Evolutionary conservation across 1,139 yeast species (phyloP).

Genomic region (Kodamaea suecica): DNA sequence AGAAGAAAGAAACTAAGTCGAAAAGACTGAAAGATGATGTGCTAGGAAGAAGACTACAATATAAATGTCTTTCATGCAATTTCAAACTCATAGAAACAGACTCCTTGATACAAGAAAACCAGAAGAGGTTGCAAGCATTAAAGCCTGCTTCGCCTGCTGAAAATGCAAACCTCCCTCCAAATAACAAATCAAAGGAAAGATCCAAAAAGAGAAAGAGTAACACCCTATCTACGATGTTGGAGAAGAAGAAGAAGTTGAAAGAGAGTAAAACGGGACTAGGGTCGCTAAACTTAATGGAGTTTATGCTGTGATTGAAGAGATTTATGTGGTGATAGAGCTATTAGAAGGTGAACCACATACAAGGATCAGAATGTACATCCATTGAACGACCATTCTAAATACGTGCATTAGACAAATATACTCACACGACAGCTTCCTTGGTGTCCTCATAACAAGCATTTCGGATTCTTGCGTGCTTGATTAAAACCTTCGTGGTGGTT

Average conservation of each 20-base stretch:
- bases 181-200: constrained; percentile 8
- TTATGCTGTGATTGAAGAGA: constrained; percentile 28
- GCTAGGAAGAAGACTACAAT: constrained; percentile 19
- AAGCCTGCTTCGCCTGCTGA: background rate
- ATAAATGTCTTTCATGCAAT: constrained; percentile 31
- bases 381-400: no score
- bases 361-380: no score
- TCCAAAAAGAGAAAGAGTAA: constrained; percentile 30
- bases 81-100: constrained; percentile 11
- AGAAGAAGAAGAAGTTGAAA: constrained; percentile 41
- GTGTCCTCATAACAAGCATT: no score
- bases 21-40: constrained; percentile 3
- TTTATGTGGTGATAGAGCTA: background rate
- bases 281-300: constrained; percentile 48
- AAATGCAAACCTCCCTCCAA: background rate
- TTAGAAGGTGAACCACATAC: background rate
- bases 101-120: constrained; percentile 11
- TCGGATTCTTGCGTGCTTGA: no score
- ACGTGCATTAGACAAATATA: no score
- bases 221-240: constrained; percentile 37
- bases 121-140: constrained; percentile 4
- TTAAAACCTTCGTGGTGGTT: no score
- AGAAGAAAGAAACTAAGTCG: constrained; percentile 8
- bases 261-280: constrained; percentile 21
- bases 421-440: no score